These are phyloP conservation scores for Schoenoplectus triqueter DNA, from an alignment of 202 grass and related monocot genomes.

Conservation along the genomic window DNA sequence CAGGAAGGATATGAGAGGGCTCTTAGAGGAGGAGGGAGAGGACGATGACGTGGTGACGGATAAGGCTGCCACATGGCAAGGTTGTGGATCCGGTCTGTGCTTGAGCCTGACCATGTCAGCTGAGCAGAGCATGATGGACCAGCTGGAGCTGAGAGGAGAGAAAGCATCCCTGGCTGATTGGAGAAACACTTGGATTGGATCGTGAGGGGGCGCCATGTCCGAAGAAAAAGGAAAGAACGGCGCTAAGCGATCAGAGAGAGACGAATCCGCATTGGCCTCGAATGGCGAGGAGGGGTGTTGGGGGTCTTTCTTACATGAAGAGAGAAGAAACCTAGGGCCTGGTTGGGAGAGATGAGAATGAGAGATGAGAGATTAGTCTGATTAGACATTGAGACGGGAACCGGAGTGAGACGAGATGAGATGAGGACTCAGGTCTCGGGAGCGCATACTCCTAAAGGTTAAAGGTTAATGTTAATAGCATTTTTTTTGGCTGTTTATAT, in stretches of 20 bases:
- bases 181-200: slow-evolving; percentile 47
- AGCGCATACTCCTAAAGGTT: too few species aligned
- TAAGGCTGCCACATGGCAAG: slow-evolving; percentile 27
- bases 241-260: slow-evolving; percentile 26
- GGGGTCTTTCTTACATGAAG: too few species aligned
- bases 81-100: slow-evolving; percentile 23
- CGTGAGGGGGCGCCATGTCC: slow-evolving; percentile 40
- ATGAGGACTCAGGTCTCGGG: too few species aligned
- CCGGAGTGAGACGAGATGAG: too few species aligned
- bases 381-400: too few species aligned
- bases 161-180: slow-evolving; percentile 46
- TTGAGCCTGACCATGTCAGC: slow-evolving; percentile 16
- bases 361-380: too few species aligned
- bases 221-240: neutral
- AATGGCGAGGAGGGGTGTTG: neutral
- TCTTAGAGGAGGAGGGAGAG: neutral
- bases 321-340: too few species aligned
- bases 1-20: slow-evolving; percentile 35
- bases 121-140: slow-evolving; percentile 28
- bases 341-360: too few species aligned
- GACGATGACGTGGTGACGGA: slow-evolving; percentile 18
- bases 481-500: too few species aligned
- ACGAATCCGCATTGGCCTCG: slow-evolving; percentile 33
- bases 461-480: too few species aligned
- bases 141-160: slow-evolving; percentile 43